Evolutionary conservation across 1,139 yeast genomes (phyloP).

Genomic region (Candida buenavistaensis): DNA sequence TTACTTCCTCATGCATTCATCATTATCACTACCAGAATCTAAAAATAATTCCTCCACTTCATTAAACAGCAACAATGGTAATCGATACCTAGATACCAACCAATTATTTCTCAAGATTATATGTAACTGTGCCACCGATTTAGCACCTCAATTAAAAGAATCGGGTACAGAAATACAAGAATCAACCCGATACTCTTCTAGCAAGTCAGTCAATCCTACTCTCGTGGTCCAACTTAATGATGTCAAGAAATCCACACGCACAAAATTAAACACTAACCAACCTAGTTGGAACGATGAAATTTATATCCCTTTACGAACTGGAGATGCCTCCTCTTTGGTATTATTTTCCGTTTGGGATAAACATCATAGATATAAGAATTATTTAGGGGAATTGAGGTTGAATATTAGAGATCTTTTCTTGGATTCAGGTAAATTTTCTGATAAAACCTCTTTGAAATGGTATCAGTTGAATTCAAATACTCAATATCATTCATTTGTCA

Average conservation of each 20-base stretch:
- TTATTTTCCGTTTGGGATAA: conserved; percentile 47
- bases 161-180: conserved; percentile 4
- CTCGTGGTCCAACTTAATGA: conserved; percentile 36
- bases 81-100: not conserved
- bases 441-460: conserved; percentile 46
- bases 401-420: conserved; percentile 44
- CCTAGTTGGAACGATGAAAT: conserved; percentile 50
- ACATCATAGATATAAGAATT: conserved; percentile 44
- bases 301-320: conserved; percentile 28
- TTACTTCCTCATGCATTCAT: too few relatives aligned
- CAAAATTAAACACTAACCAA: conserved; percentile 37
- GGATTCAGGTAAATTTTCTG: conserved; percentile 16
- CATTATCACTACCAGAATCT: not conserved
- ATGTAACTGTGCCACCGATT: conserved; percentile 43
- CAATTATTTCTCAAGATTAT: conserved; percentile 29
- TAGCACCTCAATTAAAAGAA: conserved; percentile 20
- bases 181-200: conserved; percentile 5
- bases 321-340: conserved; percentile 33
- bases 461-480: conserved; percentile 49
- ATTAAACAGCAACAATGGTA: not conserved
- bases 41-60: not conserved
- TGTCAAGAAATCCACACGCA: conserved; percentile 28
- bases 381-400: conserved; percentile 58
- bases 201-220: conserved; percentile 35
- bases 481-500: conserved; percentile 48